These are phyloP conservation scores for Phaeotremella skinneri DNA, from an alignment of 768 basidiomycete genomes.

Conservation along the genomic window DNA sequence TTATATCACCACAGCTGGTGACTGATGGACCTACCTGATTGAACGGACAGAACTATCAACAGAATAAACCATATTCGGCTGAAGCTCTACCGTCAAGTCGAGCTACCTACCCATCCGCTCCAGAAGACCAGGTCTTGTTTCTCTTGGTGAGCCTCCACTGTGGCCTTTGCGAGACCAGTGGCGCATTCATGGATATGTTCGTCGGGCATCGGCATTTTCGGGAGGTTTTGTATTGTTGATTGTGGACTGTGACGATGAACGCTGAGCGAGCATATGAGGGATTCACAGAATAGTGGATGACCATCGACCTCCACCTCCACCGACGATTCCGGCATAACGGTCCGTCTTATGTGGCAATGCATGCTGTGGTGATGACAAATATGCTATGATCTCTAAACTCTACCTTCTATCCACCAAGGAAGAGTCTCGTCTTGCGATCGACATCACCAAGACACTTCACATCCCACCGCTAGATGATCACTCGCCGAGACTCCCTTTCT, in stretches of 20 bases:
- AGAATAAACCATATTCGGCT: too few relatives aligned
- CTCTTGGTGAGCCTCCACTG: conserved; percentile 59
- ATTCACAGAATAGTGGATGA: too few relatives aligned
- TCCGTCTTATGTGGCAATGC: neutral
- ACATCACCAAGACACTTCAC: conserved; percentile 54
- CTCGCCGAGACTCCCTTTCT: conserved; percentile 72
- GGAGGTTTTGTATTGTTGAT: neutral
- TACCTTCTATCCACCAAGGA: neutral
- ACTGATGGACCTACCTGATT: conserved; percentile 57
- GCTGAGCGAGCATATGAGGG: too few relatives aligned
- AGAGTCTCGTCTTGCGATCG: neutral
- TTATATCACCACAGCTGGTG: too few relatives aligned
- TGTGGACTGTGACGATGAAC: neutral
- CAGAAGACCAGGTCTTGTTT: conserved; percentile 65
- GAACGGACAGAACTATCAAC: conserved; percentile 68
- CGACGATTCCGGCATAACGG: neutral
- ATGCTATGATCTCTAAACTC: neutral
- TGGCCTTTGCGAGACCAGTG: conserved; percentile 59
- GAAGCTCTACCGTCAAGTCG: too few relatives aligned
- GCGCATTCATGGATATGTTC: conserved; percentile 61
- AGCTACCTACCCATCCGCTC: conserved; percentile 60
- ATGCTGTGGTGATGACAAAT: neutral
- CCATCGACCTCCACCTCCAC: too few relatives aligned
- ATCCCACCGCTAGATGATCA: conserved; percentile 79
- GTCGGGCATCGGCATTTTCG: conserved; percentile 53